These are phyloP conservation scores for Paraphoma chrysanthemicola DNA, from an alignment of 2,329 filamentous ascomycete species.

Conservation along the genomic window DNA sequence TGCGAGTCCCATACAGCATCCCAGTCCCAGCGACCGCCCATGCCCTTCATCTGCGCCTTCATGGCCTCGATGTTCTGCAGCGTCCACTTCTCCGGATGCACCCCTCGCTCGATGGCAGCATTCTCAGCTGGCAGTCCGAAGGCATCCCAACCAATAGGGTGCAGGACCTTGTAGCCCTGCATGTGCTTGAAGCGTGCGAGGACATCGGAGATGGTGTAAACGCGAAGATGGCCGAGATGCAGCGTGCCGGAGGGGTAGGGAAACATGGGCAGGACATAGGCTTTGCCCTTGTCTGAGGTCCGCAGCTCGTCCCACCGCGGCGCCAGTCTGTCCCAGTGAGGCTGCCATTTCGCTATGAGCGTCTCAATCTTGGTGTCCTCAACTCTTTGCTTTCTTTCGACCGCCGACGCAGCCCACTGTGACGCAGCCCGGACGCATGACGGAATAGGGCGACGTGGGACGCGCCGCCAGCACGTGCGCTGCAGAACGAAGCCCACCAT, in stretches of 20 bases:
- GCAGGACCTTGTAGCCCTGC: conserved; percentile 75
- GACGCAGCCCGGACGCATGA: conserved; percentile 10
- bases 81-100: conserved; percentile 82
- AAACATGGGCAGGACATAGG: conserved; percentile 88
- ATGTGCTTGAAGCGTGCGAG: conserved; percentile 78
- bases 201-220: conserved; percentile 90
- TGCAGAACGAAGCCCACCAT: conserved; percentile 39
- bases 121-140: conserved; percentile 93
- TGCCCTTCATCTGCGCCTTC: conserved; percentile 79
- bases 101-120: conserved; percentile 81
- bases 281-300: conserved; percentile 45
- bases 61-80: conserved; percentile 80
- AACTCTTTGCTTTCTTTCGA: conserved; percentile 7
- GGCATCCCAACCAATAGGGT: conserved; percentile 96
- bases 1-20: conserved; percentile 62
- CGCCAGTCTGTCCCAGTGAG: conserved; percentile 51
- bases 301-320: conserved; percentile 15
- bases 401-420: conserved; percentile 10
- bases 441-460: conserved; percentile 15
- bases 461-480: conserved; percentile 31
- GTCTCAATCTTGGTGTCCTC: conserved; percentile 12
- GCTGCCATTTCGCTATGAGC: conserved; percentile 59
- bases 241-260: conserved; percentile 88
- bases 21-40: conserved; percentile 89
- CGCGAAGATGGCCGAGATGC: conserved; percentile 85